Percentiles rank a stretch among this genome's conserved stretches.
Conservation (phyloP, 2,329 filamentous ascomycete genomes). For the Alternaria hordeiaustralica region DNA sequence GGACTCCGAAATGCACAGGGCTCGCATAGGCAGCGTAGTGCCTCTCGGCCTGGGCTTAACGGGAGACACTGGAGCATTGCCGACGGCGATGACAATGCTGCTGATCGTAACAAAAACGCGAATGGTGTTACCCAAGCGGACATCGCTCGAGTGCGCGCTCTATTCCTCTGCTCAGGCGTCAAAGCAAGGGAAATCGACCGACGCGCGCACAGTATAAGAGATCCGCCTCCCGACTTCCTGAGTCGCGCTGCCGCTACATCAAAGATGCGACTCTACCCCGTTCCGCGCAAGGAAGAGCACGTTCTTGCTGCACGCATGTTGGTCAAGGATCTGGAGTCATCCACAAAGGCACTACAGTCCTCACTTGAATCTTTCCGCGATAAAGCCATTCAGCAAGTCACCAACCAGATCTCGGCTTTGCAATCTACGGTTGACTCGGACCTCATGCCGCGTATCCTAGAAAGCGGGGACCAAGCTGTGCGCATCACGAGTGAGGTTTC, state of each 20-base stretch:
- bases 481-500: conserved; percentile 77
- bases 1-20: conserved; percentile 29
- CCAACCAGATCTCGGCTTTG: conserved; percentile 52
- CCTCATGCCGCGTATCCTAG: conserved; percentile 66
- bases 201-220: conserved; percentile 61
- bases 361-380: conserved; percentile 59
- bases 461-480: conserved; percentile 79
- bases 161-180: conserved; percentile 84
- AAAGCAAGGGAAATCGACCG: conserved; percentile 83
- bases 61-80: conserved; percentile 66
- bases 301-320: conserved; percentile 61
- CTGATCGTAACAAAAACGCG: conserved; percentile 33
- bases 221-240: conserved; percentile 44
- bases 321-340: conserved; percentile 55
- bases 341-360: conserved; percentile 55
- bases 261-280: conserved; percentile 49
- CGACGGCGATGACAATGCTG: conserved; percentile 47
- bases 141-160: conserved; percentile 75
- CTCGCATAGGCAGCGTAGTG: conserved; percentile 24
- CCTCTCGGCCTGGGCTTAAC: conserved; percentile 47
- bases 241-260: conserved; percentile 54
- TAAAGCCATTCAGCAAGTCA: conserved; percentile 53
- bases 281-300: conserved; percentile 59
- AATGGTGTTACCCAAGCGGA: conserved; percentile 64
- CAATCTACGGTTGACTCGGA: conserved; percentile 56